Conservation (phyloP, 2,329 filamentous ascomycete genomes). For the Diaporthe vexans region DNA sequence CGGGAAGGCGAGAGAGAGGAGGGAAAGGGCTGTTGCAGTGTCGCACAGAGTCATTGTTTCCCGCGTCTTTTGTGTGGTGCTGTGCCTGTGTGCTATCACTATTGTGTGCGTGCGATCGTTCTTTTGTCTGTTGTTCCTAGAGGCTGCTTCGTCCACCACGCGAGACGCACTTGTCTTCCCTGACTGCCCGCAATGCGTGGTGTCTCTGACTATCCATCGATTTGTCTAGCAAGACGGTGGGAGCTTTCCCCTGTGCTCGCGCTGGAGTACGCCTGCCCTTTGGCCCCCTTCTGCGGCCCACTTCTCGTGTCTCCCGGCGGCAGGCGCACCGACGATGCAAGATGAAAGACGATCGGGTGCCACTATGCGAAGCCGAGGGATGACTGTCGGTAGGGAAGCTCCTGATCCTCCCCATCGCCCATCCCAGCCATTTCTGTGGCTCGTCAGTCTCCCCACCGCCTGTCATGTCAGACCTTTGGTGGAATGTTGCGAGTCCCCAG, state of each 20-base stretch:
- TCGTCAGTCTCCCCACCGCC: constrained; percentile 3
- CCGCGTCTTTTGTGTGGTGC: neutral
- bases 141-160: neutral
- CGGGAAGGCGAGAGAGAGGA: neutral
- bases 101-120: neutral
- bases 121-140: neutral
- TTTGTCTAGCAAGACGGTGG: neutral
- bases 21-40: neutral
- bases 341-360: constrained; percentile 40
- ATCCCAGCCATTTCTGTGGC: neutral
- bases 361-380: constrained; percentile 29
- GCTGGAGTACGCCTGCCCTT: neutral
- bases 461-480: constrained; percentile 14
- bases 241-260: neutral
- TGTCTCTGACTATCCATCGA: neutral
- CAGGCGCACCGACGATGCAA: constrained; percentile 37
- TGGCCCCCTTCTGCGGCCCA: neutral
- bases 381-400: neutral
- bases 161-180: neutral
- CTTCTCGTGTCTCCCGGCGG: constrained; percentile 28
- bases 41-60: constrained; percentile 16
- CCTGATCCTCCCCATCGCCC: neutral
- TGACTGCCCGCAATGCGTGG: neutral
- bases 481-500: constrained; percentile 13
- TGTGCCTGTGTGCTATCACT: neutral